Evolutionary conservation across 2,329 filamentous ascomycete species (phyloP).

Genomic region (Fulvia fulva): DNA sequence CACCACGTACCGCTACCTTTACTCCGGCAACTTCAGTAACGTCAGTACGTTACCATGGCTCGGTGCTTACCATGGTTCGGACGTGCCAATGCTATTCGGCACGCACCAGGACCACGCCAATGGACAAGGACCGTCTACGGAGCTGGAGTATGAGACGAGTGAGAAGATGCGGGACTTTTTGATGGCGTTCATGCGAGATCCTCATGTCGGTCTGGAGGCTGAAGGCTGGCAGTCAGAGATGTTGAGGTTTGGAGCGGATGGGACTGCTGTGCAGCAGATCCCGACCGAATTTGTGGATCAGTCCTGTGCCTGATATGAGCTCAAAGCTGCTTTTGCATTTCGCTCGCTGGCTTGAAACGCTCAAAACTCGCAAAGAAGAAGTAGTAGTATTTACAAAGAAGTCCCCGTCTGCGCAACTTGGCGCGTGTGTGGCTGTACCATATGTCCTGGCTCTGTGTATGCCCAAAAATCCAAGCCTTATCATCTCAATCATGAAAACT

Average conservation of each 20-base stretch:
- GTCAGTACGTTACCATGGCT: conserved; percentile 15
- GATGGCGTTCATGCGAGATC: neutral
- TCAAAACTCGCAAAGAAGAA: neutral
- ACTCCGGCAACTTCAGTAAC: conserved; percentile 28
- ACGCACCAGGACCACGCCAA: conserved; percentile 6
- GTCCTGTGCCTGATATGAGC: neutral
- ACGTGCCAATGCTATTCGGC: conserved; percentile 33
- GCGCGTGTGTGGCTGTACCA: neutral
- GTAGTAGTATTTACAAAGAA: neutral
- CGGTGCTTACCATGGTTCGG: conserved; percentile 34
- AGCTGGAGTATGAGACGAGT: neutral
- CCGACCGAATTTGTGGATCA: neutral
- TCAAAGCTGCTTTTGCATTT: neutral
- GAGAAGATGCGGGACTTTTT: neutral
- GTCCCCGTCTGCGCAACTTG: neutral
- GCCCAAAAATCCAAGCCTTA: neutral
- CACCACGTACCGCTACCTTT: conserved; percentile 28
- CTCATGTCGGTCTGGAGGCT: neutral
- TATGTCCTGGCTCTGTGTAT: neutral
- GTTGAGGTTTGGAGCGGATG: neutral
- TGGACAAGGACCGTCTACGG: neutral
- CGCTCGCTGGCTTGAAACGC: neutral
- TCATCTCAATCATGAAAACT: neutral
- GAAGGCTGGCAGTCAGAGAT: neutral
- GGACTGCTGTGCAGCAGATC: neutral